These are phyloP conservation scores for Camellia lanceoleosa DNA, from an alignment of 148 eudicot genomes.

Conservation along the genomic window DNA sequence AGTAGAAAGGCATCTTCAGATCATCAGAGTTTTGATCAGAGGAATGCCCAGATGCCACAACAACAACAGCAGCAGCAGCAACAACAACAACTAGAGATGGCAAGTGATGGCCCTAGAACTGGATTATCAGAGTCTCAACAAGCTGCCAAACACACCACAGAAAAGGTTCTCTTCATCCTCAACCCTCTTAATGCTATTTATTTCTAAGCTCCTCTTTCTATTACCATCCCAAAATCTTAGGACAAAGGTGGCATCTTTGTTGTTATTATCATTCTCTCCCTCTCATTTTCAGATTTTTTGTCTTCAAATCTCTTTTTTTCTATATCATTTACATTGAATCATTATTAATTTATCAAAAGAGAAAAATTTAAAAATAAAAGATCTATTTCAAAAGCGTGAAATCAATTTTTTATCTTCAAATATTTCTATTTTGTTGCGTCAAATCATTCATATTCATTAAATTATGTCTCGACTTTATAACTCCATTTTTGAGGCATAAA, in stretches of 20 bases:
- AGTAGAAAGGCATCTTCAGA: constrained; percentile 39
- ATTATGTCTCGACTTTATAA: too few relatives aligned
- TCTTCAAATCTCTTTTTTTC: too few relatives aligned
- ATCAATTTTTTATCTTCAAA: too few relatives aligned
- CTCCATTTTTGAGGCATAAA: too few relatives aligned
- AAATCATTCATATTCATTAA: too few relatives aligned
- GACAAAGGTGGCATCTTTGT: constrained; percentile 22
- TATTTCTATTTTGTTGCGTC: too few relatives aligned
- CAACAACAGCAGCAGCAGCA: constrained; percentile 26
- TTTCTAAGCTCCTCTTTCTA: background rate
- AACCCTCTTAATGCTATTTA: background rate
- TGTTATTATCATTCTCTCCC: background rate
- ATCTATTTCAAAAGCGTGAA: too few relatives aligned
- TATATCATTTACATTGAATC: too few relatives aligned
- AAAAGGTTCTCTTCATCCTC: constrained; percentile 47
- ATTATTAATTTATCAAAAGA: too few relatives aligned
- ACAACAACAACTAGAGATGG: constrained; percentile 41
- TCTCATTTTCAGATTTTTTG: background rate
- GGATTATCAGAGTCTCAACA: constrained; percentile 46
- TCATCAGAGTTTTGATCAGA: constrained; percentile 28
- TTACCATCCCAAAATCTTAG: constrained; percentile 21
- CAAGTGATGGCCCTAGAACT: constrained; percentile 41
- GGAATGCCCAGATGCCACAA: constrained; percentile 24
- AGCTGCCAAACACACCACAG: constrained; percentile 44
- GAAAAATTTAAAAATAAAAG: too few relatives aligned